These are phyloP conservation scores for Penicillium sp. DNA, from an alignment of 2,329 filamentous ascomycete species.

Conservation along the genomic window DNA sequence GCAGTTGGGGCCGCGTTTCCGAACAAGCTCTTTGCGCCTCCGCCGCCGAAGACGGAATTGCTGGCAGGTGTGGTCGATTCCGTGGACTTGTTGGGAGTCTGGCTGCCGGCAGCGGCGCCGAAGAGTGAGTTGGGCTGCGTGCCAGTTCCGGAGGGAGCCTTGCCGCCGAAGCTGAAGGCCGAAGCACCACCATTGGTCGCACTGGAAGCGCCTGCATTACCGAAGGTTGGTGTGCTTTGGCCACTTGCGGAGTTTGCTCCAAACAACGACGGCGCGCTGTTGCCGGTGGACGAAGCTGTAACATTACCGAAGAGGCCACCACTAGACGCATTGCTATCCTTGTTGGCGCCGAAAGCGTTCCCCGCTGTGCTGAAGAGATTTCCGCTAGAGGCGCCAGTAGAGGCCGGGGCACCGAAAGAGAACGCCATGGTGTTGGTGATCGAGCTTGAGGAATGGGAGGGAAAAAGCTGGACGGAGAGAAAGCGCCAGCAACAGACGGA, in stretches of 20 bases:
- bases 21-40: constrained; percentile 29
- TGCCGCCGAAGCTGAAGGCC: constrained; percentile 35
- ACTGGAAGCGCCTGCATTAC: constrained; percentile 21
- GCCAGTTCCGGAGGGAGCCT: constrained; percentile 23
- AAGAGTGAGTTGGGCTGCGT: constrained; percentile 28
- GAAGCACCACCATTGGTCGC: constrained; percentile 20
- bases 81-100: constrained; percentile 38
- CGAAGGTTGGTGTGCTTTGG: constrained; percentile 26
- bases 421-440: constrained; percentile 31
- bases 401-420: constrained; percentile 38
- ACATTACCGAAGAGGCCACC: constrained; percentile 43
- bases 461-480: constrained; percentile 16
- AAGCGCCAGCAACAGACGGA: constrained; percentile 11
- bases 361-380: constrained; percentile 34
- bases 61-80: constrained; percentile 33
- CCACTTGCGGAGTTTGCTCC: constrained; percentile 23
- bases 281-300: constrained; percentile 31
- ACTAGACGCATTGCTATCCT: constrained; percentile 25
- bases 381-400: constrained; percentile 33
- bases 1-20: constrained; percentile 31
- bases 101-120: constrained; percentile 21
- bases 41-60: constrained; percentile 33
- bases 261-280: constrained; percentile 34
- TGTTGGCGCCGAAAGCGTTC: constrained; percentile 31
- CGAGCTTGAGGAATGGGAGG: constrained; percentile 17